These are phyloP conservation scores for Blumeria graminis DNA, from an alignment of 2,329 filamentous ascomycete species.

Conservation along the genomic window DNA sequence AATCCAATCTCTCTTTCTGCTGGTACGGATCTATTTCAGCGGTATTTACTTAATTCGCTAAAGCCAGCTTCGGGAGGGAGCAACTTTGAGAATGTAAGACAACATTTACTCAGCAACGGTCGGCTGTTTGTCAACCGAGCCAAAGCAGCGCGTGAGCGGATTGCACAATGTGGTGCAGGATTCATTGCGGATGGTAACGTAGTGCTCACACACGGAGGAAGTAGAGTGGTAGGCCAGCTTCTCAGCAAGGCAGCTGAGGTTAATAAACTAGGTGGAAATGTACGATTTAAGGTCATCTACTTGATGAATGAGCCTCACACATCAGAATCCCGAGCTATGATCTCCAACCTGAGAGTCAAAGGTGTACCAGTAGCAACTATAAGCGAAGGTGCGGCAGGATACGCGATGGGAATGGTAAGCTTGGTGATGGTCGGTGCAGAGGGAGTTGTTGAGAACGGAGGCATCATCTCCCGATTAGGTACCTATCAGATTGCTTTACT, in stretches of 20 bases:
- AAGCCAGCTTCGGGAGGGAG: slow-evolving; percentile 21
- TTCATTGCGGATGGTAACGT: slow-evolving; percentile 58
- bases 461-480: slow-evolving; percentile 72
- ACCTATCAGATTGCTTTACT: slow-evolving; percentile 67
- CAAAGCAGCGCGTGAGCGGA: slow-evolving; percentile 61
- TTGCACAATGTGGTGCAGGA: slow-evolving; percentile 53
- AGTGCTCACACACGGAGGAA: slow-evolving; percentile 79
- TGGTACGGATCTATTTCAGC: slow-evolving; percentile 84
- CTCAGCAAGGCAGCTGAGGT: slow-evolving; percentile 50
- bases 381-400: slow-evolving; percentile 49
- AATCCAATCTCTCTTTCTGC: slow-evolving; percentile 86
- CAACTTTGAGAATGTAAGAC: slow-evolving; percentile 61
- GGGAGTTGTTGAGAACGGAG: slow-evolving; percentile 82
- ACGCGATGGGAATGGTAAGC: slow-evolving; percentile 53
- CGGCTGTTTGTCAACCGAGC: slow-evolving; percentile 69
- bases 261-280: slow-evolving; percentile 24
- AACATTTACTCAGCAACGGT: slow-evolving; percentile 67
- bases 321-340: slow-evolving; percentile 44
- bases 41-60: slow-evolving; percentile 62
- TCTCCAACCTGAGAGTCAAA: slow-evolving; percentile 42
- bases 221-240: slow-evolving; percentile 57
- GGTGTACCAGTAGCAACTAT: slow-evolving; percentile 71
- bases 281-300: slow-evolving; percentile 68
- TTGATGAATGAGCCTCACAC: slow-evolving; percentile 32
- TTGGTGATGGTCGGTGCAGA: slow-evolving; percentile 47